These are phyloP conservation scores for Pseudogymnoascus sp. DNA, from an alignment of 2,329 filamentous ascomycete species.

Conservation along the genomic window DNA sequence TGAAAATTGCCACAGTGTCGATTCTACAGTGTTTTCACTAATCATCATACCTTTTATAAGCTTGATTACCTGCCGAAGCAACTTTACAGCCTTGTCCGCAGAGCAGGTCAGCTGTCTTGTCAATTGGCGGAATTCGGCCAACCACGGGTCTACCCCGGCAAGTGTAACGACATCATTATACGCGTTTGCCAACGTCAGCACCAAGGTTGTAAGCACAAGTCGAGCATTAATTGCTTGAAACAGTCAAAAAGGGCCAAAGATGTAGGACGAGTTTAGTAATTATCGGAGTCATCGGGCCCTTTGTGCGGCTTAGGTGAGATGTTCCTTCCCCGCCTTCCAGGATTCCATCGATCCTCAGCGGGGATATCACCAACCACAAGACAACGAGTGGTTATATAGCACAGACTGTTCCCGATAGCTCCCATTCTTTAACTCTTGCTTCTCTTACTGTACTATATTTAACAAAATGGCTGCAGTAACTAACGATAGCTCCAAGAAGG, in stretches of 20 bases:
- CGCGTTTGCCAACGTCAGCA: not conserved
- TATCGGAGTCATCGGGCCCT: not conserved
- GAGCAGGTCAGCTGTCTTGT: not conserved
- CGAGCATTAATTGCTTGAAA: not conserved
- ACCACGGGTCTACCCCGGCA: not conserved
- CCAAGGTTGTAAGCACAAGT: not conserved
- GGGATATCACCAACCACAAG: not conserved
- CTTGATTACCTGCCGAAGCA: not conserved
- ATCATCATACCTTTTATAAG: not conserved
- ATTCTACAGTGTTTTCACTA: not conserved
- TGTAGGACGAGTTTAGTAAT: not conserved
- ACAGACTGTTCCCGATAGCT: not conserved
- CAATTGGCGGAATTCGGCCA: not conserved
- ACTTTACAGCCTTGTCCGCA: not conserved
- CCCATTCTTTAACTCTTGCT: not conserved
- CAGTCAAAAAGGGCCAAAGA: not conserved
- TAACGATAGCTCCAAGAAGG: conserved; percentile 6
- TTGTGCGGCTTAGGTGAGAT: not conserved
- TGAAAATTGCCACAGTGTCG: not conserved
- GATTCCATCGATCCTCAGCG: not conserved
- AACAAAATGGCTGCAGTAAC: not conserved
- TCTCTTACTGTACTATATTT: not conserved
- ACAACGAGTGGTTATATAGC: not conserved
- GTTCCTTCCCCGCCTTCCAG: not conserved
- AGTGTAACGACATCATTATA: not conserved